Conservation (phyloP, 2,329 filamentous ascomycete genomes). For the Leptographium radiaticola region DNA sequence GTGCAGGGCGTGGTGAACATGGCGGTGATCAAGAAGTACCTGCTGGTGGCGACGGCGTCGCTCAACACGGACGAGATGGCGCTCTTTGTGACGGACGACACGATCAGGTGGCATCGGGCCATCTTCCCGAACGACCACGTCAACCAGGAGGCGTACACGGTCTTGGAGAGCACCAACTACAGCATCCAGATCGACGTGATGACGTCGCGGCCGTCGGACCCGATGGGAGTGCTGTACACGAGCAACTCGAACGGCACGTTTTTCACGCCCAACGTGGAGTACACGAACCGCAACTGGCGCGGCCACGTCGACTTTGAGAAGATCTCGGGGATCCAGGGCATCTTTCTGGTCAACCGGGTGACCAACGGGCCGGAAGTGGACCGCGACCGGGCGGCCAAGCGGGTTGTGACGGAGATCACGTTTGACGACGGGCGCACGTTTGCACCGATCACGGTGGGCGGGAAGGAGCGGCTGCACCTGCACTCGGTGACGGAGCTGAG, state of each 20-base stretch:
- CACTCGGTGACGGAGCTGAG: slow-evolving; percentile 81
- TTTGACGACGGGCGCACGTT: slow-evolving; percentile 93
- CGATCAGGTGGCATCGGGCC: slow-evolving; percentile 77
- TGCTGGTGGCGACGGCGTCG: slow-evolving; percentile 72
- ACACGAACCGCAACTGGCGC: slow-evolving; percentile 69
- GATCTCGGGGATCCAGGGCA: slow-evolving; percentile 78
- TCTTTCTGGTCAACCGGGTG: slow-evolving; percentile 81
- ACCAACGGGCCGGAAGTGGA: slow-evolving; percentile 72
- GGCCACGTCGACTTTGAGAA: slow-evolving; percentile 93
- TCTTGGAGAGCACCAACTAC: slow-evolving; percentile 93
- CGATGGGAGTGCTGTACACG: slow-evolving; percentile 82
- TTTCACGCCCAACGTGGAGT: slow-evolving; percentile 81
- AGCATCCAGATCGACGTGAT: slow-evolving; percentile 94
- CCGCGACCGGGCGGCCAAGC: slow-evolving; percentile 41
- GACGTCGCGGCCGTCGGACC: slow-evolving; percentile 48
- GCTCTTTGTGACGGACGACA: slow-evolving; percentile 78
- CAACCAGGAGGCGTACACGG: slow-evolving; percentile 78
- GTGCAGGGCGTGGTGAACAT: slow-evolving; percentile 72
- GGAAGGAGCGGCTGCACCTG: slow-evolving; percentile 53
- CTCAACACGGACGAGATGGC: slow-evolving; percentile 79
- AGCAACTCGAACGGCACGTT: slow-evolving; percentile 97
- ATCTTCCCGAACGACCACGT: slow-evolving; percentile 72
- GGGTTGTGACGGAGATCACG: slow-evolving; percentile 69
- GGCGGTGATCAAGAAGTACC: slow-evolving; percentile 71
- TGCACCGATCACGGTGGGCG: slow-evolving; percentile 54